Conservation (phyloP, 2,329 filamentous ascomycete species). For the Torrubiella hemipterigena region DNA sequence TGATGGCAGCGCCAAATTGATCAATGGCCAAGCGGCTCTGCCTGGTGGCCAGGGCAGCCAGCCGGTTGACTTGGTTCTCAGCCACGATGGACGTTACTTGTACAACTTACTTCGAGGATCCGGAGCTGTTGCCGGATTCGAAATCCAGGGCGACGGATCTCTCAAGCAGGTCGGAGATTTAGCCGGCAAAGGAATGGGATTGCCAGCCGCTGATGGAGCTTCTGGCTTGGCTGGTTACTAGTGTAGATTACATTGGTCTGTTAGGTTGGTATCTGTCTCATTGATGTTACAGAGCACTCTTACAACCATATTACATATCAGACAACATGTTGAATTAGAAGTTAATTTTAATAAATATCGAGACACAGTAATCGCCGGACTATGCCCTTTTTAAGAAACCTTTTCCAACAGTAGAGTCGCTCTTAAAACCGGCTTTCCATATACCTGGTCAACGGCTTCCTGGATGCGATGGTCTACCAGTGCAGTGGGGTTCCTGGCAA, state of each 20-base stretch:
- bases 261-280: too few relatives aligned
- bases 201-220: constrained; percentile 7
- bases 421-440: too few relatives aligned
- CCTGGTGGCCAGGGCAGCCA: constrained; percentile 7
- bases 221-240: constrained; percentile 8
- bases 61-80: constrained; percentile 10
- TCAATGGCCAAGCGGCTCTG: constrained; percentile 8
- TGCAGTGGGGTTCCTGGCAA: too few relatives aligned
- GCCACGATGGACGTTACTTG: constrained; percentile 9
- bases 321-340: too few relatives aligned
- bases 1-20: constrained; percentile 8
- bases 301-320: too few relatives aligned
- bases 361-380: too few relatives aligned
- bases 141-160: constrained; percentile 10
- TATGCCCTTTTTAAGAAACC: too few relatives aligned
- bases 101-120: constrained; percentile 12
- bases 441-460: too few relatives aligned
- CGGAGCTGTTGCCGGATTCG: constrained; percentile 9
- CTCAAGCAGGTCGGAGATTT: constrained; percentile 9
- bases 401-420: too few relatives aligned
- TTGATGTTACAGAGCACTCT: too few relatives aligned
- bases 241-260: background rate
- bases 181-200: constrained; percentile 8
- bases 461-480: too few relatives aligned
- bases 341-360: too few relatives aligned